Evolutionary conservation across 2,329 filamentous ascomycete species (phyloP).

Genomic region (Monosporascus sp.): DNA sequence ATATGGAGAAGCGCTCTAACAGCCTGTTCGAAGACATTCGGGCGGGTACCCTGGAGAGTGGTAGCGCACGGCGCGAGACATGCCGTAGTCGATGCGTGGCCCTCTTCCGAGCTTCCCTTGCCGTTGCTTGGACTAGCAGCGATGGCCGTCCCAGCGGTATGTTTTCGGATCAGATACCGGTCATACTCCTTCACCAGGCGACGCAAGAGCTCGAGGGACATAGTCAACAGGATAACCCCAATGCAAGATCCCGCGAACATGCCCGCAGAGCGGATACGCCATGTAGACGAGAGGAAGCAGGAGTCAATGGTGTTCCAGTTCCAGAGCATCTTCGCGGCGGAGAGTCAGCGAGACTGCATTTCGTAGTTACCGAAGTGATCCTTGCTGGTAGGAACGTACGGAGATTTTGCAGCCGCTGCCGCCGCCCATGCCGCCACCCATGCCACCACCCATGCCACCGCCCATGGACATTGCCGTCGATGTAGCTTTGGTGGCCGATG

Average conservation of each 20-base stretch:
- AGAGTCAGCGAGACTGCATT: slow-evolving; percentile 2
- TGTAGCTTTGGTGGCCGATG: slow-evolving; percentile 4
- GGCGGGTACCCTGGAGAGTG: slow-evolving; percentile 36
- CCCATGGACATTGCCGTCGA: slow-evolving; percentile 5
- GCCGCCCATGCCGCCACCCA: too few species aligned
- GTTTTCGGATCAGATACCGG: slow-evolving; percentile 53
- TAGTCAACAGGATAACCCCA: slow-evolving; percentile 68
- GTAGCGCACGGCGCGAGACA: not conserved
- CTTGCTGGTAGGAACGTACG: slow-evolving; percentile 28
- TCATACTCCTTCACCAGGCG: slow-evolving; percentile 70
- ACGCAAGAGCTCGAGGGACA: slow-evolving; percentile 67
- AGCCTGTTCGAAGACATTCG: slow-evolving; percentile 60
- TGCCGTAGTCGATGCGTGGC: not conserved
- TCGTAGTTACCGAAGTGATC: slow-evolving; percentile 5
- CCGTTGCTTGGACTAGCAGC: slow-evolving; percentile 5
- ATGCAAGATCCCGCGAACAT: slow-evolving; percentile 80
- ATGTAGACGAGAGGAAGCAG: slow-evolving; percentile 65
- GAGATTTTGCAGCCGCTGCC: slow-evolving; percentile 36
- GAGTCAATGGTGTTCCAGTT: slow-evolving; percentile 70
- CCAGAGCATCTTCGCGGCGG: slow-evolving; percentile 62
- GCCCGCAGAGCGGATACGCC: slow-evolving; percentile 63
- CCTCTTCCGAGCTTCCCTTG: not conserved
- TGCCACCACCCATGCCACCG: slow-evolving; percentile 16
- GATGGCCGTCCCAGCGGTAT: slow-evolving; percentile 28
- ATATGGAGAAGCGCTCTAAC: slow-evolving; percentile 64